A percentile compares a stretch with the other conserved stretches of the same genome.
These are phyloP conservation scores for Ceratocystis lukuohia DNA, from an alignment of 2,329 filamentous ascomycete species.

Conservation along the genomic window DNA sequence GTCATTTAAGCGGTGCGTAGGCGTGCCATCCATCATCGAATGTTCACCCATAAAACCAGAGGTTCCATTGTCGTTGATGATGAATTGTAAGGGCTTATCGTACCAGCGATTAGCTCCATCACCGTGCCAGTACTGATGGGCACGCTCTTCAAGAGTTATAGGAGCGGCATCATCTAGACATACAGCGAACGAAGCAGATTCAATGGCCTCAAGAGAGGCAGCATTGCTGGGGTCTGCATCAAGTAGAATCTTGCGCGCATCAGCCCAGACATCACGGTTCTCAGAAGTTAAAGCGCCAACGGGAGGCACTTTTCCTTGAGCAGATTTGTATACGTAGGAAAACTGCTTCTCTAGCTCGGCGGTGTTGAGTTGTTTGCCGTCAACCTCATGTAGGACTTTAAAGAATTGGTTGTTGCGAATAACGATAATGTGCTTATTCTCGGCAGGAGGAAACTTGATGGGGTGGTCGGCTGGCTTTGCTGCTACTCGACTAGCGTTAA, in stretches of 20 bases:
- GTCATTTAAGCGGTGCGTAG: slow-evolving; percentile 93
- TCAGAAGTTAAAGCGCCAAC: slow-evolving; percentile 80
- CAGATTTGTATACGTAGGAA: slow-evolving; percentile 65
- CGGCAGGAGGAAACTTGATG: slow-evolving; percentile 59
- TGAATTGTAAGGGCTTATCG: slow-evolving; percentile 96
- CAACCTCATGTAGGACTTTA: slow-evolving; percentile 72
- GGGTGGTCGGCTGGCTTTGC: slow-evolving; percentile 71
- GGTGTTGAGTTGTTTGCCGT: slow-evolving; percentile 74
- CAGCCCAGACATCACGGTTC: slow-evolving; percentile 86
- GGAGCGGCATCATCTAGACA: slow-evolving; percentile 87
- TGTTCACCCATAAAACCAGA: slow-evolving; percentile 97
- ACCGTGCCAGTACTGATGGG: slow-evolving; percentile 95
- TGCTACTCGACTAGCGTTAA: slow-evolving; percentile 81
- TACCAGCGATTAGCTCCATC: slow-evolving; percentile 94
- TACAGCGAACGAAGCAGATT: slow-evolving; percentile 79
- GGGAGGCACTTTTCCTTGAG: slow-evolving; percentile 49
- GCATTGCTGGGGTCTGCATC: slow-evolving; percentile 67
- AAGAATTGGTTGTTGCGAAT: slow-evolving; percentile 96
- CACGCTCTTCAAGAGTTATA: slow-evolving; percentile 88
- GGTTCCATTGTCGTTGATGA: slow-evolving; percentile 94
- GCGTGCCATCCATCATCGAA: slow-evolving; percentile 99
- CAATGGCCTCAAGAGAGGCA: slow-evolving; percentile 63
- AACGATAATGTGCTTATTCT: slow-evolving; percentile 77
- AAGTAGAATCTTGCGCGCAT: slow-evolving; percentile 64
- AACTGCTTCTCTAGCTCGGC: slow-evolving; percentile 87